A percentile compares a stretch with the other conserved stretches of the same genome.
These are phyloP conservation scores for Trypethelium eluteriae DNA, from an alignment of 495 filamentous ascomycete species.

Conservation along the genomic window DNA sequence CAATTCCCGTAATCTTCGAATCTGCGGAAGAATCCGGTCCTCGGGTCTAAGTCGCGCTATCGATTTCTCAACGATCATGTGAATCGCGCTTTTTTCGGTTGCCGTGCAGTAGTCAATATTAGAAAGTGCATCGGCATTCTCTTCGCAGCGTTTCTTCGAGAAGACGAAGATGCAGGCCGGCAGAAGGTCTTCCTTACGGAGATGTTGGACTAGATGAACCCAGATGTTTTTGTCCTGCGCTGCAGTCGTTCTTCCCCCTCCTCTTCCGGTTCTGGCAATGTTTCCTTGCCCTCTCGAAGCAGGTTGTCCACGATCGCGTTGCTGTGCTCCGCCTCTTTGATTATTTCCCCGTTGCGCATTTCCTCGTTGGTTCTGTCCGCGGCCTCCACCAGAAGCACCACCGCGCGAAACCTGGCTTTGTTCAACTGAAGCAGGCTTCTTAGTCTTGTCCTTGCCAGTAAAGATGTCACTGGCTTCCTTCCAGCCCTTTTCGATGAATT, in stretches of 20 bases:
- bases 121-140: constrained; percentile 89
- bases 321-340: constrained; percentile 44
- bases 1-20: constrained; percentile 76
- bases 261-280: constrained; percentile 78
- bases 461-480: constrained; percentile 83
- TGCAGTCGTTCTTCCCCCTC: constrained; percentile 72
- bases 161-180: constrained; percentile 97
- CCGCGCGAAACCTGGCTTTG: constrained; percentile 26
- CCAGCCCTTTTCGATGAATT: constrained; percentile 83
- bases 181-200: constrained; percentile 76
- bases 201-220: constrained; percentile 87
- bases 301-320: constrained; percentile 50
- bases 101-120: constrained; percentile 92
- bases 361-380: constrained; percentile 30
- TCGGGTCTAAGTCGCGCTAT: constrained; percentile 87
- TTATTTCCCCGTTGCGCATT: constrained; percentile 41
- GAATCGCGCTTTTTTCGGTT: constrained; percentile 86
- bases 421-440: constrained; percentile 33
- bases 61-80: constrained; percentile 96
- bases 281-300: constrained; percentile 61
- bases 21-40: constrained; percentile 81
- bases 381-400: constrained; percentile 18
- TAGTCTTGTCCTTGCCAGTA: constrained; percentile 69
- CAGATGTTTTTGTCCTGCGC: constrained; percentile 95
- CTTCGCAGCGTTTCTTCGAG: constrained; percentile 92